Evolutionary conservation across 768 basidiomycete species (phyloP), one percentile per base, ranked within the genome.

Genomic region (Pulveroboletus ravenelii): DNA sequence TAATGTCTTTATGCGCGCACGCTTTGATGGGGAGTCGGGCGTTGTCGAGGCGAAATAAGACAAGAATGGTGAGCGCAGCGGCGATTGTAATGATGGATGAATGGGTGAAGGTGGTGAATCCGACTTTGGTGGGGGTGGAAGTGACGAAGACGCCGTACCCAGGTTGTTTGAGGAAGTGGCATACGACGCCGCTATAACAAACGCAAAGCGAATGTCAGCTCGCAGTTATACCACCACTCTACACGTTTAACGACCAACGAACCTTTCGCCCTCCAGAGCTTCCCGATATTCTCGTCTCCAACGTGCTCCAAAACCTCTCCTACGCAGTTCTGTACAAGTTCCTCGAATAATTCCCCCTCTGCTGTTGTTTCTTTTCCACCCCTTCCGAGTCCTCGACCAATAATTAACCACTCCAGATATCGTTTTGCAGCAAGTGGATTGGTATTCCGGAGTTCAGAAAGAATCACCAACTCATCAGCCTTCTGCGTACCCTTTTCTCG

Each of bases 1-100:
- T n/a, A 85, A 71, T 0, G 81, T 74, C 64, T 88, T 90, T 55
- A 95, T 75, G 23, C 92, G 80, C 2, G 73, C 71, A 17, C 79
- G 78, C 65, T 93, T 93, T 50, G 82, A 77, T 14, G 78, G 76
- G 0, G 89, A 88, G 49, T 89, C 80, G 1, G 90, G 90, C 5
- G 90, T 89, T 20, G 87, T 87, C n/a, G 86, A 82, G 3, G 84
- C 76, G 54, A 94, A 85, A 67, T 92, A 91, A 6, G 82, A 76
- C 7, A 90, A 62, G 52, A 68, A 68, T 20, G 68, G 40, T 9
- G 65, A 45, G 7, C 61, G 66, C 1, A 12, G 18, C 5, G 47
- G 34, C 31, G 48, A 10, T 27, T 41, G 60, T 14, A 51, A 48
- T 38, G 51, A 38, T n/a, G 10, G 30, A 0, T 10, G 48, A 18